Percentiles rank a stretch among this genome's conserved stretches.
Conservation (phyloP, 345 rosid species). For the Corchorus olitorius region DNA sequence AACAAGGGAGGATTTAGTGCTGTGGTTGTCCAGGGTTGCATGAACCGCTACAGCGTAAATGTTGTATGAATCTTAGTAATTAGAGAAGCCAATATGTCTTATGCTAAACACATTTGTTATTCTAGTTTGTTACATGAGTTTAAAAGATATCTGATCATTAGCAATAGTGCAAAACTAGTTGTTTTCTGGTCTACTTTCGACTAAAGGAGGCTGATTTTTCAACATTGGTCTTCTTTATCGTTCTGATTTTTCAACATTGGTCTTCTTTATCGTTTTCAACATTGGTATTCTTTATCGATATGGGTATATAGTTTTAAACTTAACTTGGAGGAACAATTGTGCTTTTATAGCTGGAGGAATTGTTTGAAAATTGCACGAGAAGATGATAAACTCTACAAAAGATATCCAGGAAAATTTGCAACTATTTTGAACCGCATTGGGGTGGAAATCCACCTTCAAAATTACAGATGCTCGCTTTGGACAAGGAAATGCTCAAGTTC, state of each 20-base stretch:
- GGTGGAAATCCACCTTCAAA: slow-evolving; percentile 49
- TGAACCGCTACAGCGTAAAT: slow-evolving; percentile 32
- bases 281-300: background rate
- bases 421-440: slow-evolving; percentile 32
- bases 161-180: background rate
- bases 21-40: slow-evolving; percentile 66
- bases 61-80: background rate
- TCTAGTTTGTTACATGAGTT: slow-evolving; percentile 17
- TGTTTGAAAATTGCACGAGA: background rate
- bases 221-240: background rate
- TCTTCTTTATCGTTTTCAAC: background rate
- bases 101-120: background rate
- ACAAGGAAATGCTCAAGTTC: slow-evolving; percentile 29
- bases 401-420: background rate
- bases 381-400: background rate
- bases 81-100: background rate
- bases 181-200: background rate
- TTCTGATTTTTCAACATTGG: background rate
- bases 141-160: background rate
- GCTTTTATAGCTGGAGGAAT: background rate
- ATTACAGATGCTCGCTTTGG: slow-evolving; percentile 37
- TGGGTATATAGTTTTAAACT: background rate
- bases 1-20: slow-evolving; percentile 66
- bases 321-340: background rate
- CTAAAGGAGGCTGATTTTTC: background rate